Percentiles rank a stretch among this genome's conserved stretches.
Evolutionary conservation across 2,329 filamentous ascomycete species (phyloP).

Genomic region (Aspergillus udagawae): DNA sequence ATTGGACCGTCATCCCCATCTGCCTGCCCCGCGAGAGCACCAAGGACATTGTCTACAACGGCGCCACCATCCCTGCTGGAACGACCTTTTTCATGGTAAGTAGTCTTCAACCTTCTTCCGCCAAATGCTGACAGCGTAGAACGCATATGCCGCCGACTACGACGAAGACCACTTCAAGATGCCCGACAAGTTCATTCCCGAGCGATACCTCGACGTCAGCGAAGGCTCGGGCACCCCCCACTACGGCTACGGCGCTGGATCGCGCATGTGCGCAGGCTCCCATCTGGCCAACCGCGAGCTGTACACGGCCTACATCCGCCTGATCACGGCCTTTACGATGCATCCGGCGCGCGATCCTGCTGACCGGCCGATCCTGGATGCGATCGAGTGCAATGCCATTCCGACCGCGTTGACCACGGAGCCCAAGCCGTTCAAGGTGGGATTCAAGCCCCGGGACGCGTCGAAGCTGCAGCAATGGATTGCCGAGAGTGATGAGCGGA

Average conservation of each 20-base stretch:
- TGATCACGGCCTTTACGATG: conserved; percentile 58
- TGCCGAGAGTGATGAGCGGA: conserved; percentile 49
- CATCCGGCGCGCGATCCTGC: conserved; percentile 43
- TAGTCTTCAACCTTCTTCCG: neutral
- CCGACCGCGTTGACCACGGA: conserved; percentile 59
- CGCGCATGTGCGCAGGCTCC: conserved; percentile 60
- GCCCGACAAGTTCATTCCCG: conserved; percentile 62
- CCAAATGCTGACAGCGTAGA: conserved; percentile 39
- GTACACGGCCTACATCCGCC: conserved; percentile 56
- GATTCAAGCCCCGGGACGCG: conserved; percentile 49
- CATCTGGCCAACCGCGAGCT: conserved; percentile 62
- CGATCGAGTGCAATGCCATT: conserved; percentile 54
- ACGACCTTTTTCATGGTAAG: conserved; percentile 74
- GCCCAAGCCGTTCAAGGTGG: conserved; percentile 60
- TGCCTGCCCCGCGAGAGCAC: conserved; percentile 69
- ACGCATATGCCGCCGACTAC: conserved; percentile 71
- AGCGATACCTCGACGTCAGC: conserved; percentile 60
- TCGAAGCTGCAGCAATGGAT: conserved; percentile 51
- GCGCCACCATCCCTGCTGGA: conserved; percentile 64
- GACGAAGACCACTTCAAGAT: conserved; percentile 65
- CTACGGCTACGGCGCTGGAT: conserved; percentile 60
- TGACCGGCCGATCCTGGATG: conserved; percentile 53
- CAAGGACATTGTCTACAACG: conserved; percentile 67
- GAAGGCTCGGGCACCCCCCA: conserved; percentile 55
- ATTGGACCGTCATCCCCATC: conserved; percentile 76